Base-by-base conservation (phyloP, 106 monocot genomes). In the Dendrobium catenatum region DNA sequence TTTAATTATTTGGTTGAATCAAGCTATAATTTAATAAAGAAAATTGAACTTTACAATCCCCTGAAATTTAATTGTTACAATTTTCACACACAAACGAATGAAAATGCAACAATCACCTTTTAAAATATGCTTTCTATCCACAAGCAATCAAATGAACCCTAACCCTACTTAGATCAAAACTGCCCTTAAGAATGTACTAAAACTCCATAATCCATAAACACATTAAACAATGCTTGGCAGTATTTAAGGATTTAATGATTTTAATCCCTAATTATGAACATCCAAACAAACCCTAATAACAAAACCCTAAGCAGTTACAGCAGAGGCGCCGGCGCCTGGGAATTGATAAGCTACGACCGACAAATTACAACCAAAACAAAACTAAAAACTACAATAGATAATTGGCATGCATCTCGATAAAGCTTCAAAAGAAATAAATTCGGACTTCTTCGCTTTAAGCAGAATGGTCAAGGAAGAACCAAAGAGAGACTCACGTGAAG, bases 401-500 rank as follows among this genome's bases (percentile, higher is more conserved):
- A 46, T 10, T 43, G 20, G 29, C 40, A 40, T 72, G 72, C 72
- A 75, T 44, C 22, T 75, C 18, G 10, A 43, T 46, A 20, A 75
- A 43, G 31, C 19, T 75, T 37, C 11, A 72, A 72, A 40, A 29
- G 17, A 75, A n/a, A 75, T 1, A 75, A 75, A 13, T 20, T 75
- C 19, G 43, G 74, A 20, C 20, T 7, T 44, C 43, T 44, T 43
- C 8, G 29, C 43, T 20, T 9, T 1, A 15, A 6, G n/a, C 9
- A 43, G 27, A 76, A 51, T 11, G 49, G 42, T 26, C 76, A 27
- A 76, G 76, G 27, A 44, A 74, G 74, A 44, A 13, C 20, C 74
- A 9, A 13, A 3, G 6, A 42, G 42, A 61, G 49, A 51, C 47
- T 33, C 29, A 86, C 82, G 75, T 90, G 90, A 24, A 90, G 86